Percentiles rank a stretch among this genome's conserved stretches.
These are phyloP conservation scores for Fusarium nelsonii DNA, from an alignment of 2,329 filamentous ascomycete genomes.

Conservation along the genomic window DNA sequence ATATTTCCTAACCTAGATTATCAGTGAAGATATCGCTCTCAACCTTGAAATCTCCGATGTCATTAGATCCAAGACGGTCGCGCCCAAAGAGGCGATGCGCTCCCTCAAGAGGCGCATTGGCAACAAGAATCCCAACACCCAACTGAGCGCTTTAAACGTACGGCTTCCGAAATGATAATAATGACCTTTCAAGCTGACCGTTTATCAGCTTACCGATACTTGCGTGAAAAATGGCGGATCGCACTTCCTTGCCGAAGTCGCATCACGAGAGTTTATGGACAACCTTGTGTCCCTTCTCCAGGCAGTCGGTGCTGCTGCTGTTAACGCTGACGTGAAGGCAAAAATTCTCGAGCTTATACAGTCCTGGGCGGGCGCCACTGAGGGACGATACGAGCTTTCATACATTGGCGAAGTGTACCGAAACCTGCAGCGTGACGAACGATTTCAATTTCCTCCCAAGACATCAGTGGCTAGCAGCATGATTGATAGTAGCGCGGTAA, in stretches of 20 bases:
- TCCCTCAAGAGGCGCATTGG: constrained; percentile 93
- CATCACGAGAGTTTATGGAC: constrained; percentile 98
- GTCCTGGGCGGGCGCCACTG: constrained; percentile 89
- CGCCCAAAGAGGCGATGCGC: constrained; percentile 98
- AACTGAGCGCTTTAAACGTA: constrained; percentile 94
- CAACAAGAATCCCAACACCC: constrained; percentile 97
- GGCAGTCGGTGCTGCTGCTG: constrained; percentile 76
- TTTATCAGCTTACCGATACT: constrained; percentile 84
- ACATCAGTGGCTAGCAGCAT: constrained; percentile 93
- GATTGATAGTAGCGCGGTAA: constrained; percentile 94
- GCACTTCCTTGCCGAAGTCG: constrained; percentile 95
- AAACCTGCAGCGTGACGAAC: constrained; percentile 79
- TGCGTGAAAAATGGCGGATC: constrained; percentile 98
- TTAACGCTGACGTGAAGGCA: constrained; percentile 86
- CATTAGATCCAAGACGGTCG: constrained; percentile 96
- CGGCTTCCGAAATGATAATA: constrained; percentile 31
- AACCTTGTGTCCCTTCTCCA: constrained; percentile 92
- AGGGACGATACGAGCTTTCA: constrained; percentile 82
- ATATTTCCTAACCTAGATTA: constrained; percentile 22
- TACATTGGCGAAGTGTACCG: constrained; percentile 93
- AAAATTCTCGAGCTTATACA: constrained; percentile 97
- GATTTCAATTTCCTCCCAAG: constrained; percentile 89
- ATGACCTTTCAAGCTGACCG: constrained; percentile 28
- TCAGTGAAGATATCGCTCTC: constrained; percentile 92
- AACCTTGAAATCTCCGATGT: constrained; percentile 98